Evolutionary conservation across 805 yeast genomes (phyloP).

Genomic region (Pichia rugopelliculosa): DNA sequence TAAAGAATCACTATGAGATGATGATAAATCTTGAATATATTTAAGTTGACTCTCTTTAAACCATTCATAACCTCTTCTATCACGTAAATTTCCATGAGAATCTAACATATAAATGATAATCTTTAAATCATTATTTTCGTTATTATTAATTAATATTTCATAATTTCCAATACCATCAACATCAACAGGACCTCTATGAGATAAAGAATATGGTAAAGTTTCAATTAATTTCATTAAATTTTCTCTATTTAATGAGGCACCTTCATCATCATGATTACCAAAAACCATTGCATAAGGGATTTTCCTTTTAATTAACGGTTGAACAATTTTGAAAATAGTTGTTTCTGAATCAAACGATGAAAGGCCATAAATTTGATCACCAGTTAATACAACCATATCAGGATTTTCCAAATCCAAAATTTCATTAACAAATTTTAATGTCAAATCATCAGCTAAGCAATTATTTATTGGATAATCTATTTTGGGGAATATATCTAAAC

Average conservation of each 20-base stretch:
- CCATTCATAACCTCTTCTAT: constrained; percentile 80
- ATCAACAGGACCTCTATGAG: constrained; percentile 55
- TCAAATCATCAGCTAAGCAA: constrained; percentile 76
- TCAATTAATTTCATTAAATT: constrained; percentile 52
- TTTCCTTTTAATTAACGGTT: constrained; percentile 53
- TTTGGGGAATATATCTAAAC: constrained; percentile 64
- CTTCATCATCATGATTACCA: constrained; percentile 96
- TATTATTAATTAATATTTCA: constrained; percentile 37
- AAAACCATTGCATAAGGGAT: constrained; percentile 82
- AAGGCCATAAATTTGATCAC: constrained; percentile 87
- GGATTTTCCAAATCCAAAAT: constrained; percentile 75
- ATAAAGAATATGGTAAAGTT: constrained; percentile 60
- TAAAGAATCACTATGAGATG: constrained; percentile 31
- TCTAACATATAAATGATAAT: constrained; percentile 71
- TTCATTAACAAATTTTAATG: constrained; percentile 50
- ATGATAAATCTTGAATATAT: constrained; percentile 12
- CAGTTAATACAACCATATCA: constrained; percentile 78
- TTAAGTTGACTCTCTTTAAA: constrained; percentile 34
- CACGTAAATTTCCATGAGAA: constrained; percentile 69
- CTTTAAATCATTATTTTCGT: constrained; percentile 30
- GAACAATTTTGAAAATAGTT: constrained; percentile 66
- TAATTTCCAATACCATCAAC: constrained; percentile 85
- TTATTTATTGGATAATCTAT: constrained; percentile 29
- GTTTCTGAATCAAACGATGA: constrained; percentile 75
- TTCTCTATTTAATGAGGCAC: constrained; percentile 58